A percentile compares a stretch with the other conserved stretches of the same genome.
Evolutionary conservation across 2,329 filamentous ascomycete species (phyloP).

Genomic region (Sclerotinia sclerotiorum): DNA sequence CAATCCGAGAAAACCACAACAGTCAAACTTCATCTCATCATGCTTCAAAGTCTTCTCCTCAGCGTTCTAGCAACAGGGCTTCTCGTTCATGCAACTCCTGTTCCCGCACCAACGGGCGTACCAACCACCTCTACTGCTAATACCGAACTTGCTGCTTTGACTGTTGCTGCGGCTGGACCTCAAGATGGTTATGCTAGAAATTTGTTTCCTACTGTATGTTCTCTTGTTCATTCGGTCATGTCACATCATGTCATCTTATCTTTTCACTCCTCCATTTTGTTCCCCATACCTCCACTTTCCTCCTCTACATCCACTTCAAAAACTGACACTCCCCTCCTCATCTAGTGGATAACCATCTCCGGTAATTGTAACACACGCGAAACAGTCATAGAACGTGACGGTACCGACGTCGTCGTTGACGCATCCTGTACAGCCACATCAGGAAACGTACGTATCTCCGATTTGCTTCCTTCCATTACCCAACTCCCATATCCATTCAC

Average conservation of each 20-base stretch:
- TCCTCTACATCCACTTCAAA: not conserved
- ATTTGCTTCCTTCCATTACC: too few species aligned
- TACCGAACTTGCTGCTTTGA: constrained; percentile 57
- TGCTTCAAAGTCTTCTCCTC: constrained; percentile 13
- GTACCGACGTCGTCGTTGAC: constrained; percentile 59
- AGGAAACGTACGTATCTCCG: constrained; percentile 45
- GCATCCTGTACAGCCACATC: constrained; percentile 61
- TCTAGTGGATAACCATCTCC: constrained; percentile 50
- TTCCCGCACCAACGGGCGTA: constrained; percentile 57
- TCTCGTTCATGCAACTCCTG: constrained; percentile 4
- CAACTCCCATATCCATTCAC: too few species aligned
- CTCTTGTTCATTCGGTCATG: not conserved
- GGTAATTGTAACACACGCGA: constrained; percentile 73
- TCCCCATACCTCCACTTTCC: not conserved
- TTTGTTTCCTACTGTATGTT: constrained; percentile 55
- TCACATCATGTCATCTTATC: not conserved
- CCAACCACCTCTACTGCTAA: constrained; percentile 59
- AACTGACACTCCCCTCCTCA: not conserved
- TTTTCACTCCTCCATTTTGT: constrained; percentile 5
- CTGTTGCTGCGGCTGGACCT: constrained; percentile 55
- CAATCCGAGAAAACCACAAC: not conserved
- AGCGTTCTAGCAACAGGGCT: constrained; percentile 3
- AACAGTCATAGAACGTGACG: constrained; percentile 72
- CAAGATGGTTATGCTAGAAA: constrained; percentile 61
- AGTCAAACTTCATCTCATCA: constrained; percentile 1